Evolutionary conservation across 192 early-diverging fungal species (phyloP).

Genomic region (Mortierella claussenii): DNA sequence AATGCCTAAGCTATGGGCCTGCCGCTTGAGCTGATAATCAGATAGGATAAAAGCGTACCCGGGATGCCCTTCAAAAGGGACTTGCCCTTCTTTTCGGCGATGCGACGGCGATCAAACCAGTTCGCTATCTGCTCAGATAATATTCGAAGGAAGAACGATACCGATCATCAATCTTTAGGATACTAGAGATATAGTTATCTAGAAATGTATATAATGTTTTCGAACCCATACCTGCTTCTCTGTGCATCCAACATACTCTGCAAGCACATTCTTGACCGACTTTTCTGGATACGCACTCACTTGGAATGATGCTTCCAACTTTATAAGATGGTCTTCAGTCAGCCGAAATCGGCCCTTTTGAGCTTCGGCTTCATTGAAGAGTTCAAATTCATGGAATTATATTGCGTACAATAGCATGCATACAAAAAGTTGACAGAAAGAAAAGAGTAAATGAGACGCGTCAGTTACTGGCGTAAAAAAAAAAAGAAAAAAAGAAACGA

Average conservation of each 20-base stretch:
- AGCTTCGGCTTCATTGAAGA: constrained; percentile 10
- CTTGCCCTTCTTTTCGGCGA: neutral
- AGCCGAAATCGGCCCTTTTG: constrained; percentile 33
- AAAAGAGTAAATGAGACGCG: neutral
- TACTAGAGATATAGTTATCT: neutral
- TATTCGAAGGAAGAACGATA: neutral
- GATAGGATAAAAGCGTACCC: neutral
- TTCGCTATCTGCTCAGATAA: neutral
- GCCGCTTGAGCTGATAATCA: too few relatives aligned
- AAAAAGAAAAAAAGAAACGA: neutral
- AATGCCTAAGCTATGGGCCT: too few relatives aligned
- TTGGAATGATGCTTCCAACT: constrained; percentile 17
- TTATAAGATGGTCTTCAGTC: constrained; percentile 10
- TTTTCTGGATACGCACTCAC: neutral
- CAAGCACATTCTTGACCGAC: constrained; percentile 7
- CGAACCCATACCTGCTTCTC: constrained; percentile 23
- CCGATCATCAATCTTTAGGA: neutral
- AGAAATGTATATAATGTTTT: neutral
- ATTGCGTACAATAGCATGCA: neutral
- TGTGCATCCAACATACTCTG: constrained; percentile 20
- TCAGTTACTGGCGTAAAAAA: too few relatives aligned
- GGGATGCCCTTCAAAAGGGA: neutral
- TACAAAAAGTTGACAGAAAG: neutral
- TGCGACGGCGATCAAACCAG: neutral
- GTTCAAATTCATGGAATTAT: neutral